phyloP scores from a whole-genome alignment of 495 filamentous ascomycete species.

The Neurospora terricola region DNA sequence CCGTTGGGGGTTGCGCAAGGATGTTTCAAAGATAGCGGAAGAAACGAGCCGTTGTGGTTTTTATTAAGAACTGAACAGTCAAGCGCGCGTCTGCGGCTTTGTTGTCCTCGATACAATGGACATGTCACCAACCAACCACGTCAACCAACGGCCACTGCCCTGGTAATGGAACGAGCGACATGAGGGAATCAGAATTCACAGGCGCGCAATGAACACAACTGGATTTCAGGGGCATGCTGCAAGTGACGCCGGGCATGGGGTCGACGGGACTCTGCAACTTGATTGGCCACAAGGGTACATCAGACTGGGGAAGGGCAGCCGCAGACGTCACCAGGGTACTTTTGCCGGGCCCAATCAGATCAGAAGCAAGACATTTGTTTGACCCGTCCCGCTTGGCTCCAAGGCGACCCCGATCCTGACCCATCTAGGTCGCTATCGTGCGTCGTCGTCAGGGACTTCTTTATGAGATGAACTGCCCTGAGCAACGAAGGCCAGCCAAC shows the following conservation, averaged over 20 bases:
- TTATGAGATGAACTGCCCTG: not conserved
- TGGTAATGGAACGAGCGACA: not conserved
- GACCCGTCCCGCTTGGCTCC: not conserved
- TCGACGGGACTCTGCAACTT: not conserved
- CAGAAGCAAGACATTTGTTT: not conserved
- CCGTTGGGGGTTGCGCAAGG: not conserved
- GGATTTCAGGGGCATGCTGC: not conserved
- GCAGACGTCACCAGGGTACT: conserved; percentile 17
- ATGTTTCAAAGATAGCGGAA: not conserved
- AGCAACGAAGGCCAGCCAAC: not conserved
- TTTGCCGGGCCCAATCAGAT: conserved; percentile 4
- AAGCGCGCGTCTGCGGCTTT: not conserved
- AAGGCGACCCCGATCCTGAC: not conserved
- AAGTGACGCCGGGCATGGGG: not conserved
- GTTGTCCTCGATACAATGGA: not conserved
- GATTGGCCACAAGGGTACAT: conserved; percentile 1
- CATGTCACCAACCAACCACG: not conserved
- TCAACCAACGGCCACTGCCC: not conserved
- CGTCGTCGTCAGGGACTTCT: not conserved
- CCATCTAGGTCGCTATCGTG: not conserved
- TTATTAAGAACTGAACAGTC: not conserved
- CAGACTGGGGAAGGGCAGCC: conserved; percentile 8
- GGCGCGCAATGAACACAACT: not conserved
- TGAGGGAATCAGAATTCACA: not conserved
- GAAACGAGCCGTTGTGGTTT: not conserved